Base-by-base conservation (phyloP, 306 rosid species). In the Malus asiatica region DNA sequence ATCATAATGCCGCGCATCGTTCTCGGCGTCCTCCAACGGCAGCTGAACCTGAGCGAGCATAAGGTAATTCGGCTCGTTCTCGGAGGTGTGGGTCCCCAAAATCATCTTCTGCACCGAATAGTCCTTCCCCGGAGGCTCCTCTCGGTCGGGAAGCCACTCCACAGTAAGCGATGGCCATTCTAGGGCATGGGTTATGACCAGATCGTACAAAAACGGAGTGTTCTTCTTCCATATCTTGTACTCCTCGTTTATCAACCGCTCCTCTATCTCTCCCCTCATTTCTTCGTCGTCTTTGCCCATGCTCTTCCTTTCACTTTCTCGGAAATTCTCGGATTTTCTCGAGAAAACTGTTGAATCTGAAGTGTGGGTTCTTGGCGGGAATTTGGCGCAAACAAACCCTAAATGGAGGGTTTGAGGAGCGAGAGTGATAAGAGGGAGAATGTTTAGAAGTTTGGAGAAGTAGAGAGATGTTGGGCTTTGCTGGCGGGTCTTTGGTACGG, bases 211-310 rank as follows among this genome's bases (percentile, higher is more conserved):
- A 20, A 96, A 96, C 0, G 99, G 99, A 5, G 98, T 92, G 86
- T 96, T 96, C 88, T 96, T 96, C 87, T 96, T 96, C 99, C 99
- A 92, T 74, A 96, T 96, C 86, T 96, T 96, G 93, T 96, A 92
- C 87, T 96, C 99, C 76, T 96, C 99, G 78, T 96, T 96, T 48
- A 96, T 90, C 55, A 92, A 79, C 42, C 99, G 82, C 86, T 96
- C 99, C 82, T 96, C 97, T 25, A 90, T 96, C 83, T 92, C 98
- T 6, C 99, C 98, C 67, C 99, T 82, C 98, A 96, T 90, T 83
- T 90, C 99, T 59, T 92, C 97, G 29, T 96, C 99, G 77, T 92
- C 99, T 76, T 90, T 92, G 51, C 97, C 98, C 98, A 96, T 95
- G 40, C 33, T 48, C 13, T 25, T 73, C 57, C 46, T 42, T 52